Percentiles rank a stretch among this genome's conserved stretches.
These are phyloP conservation scores for Geotrichum aggregatum DNA, from an alignment of 1,139 yeast species.

Conservation along the genomic window DNA sequence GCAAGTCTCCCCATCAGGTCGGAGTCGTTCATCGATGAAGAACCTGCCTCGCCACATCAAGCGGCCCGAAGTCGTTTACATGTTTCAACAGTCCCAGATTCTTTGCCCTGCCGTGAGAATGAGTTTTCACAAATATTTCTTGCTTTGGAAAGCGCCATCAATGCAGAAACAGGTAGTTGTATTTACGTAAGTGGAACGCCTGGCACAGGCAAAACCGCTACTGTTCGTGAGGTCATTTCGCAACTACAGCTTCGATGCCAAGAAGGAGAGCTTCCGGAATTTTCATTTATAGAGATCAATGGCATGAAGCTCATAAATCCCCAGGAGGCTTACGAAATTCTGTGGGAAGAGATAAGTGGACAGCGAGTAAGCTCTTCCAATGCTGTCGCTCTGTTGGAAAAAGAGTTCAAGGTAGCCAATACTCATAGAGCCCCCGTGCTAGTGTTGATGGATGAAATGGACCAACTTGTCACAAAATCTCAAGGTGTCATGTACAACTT, in stretches of 20 bases:
- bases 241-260: slow-evolving; percentile 48
- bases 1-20: slow-evolving; percentile 3
- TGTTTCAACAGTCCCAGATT: slow-evolving; percentile 57
- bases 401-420: slow-evolving; percentile 43
- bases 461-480: slow-evolving; percentile 79
- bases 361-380: slow-evolving; percentile 58
- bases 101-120: slow-evolving; percentile 82
- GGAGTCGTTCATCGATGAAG: not conserved
- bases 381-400: slow-evolving; percentile 56
- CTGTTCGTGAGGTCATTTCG: slow-evolving; percentile 77
- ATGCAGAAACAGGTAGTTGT: slow-evolving; percentile 72
- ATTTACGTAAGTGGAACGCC: slow-evolving; percentile 94
- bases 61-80: slow-evolving; percentile 56
- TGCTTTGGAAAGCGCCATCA: slow-evolving; percentile 71
- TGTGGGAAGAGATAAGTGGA: slow-evolving; percentile 68
- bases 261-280: slow-evolving; percentile 51
- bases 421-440: slow-evolving; percentile 14
- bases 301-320: slow-evolving; percentile 86
- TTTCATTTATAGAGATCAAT: slow-evolving; percentile 80
- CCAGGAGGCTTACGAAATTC: slow-evolving; percentile 71
- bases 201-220: slow-evolving; percentile 96
- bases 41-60: slow-evolving; percentile 10
- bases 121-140: slow-evolving; percentile 74
- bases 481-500: slow-evolving; percentile 92
- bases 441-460: slow-evolving; percentile 77